Base-by-base conservation (phyloP, 129 eudicot genomes). In the Tagetes erecta region DNA sequence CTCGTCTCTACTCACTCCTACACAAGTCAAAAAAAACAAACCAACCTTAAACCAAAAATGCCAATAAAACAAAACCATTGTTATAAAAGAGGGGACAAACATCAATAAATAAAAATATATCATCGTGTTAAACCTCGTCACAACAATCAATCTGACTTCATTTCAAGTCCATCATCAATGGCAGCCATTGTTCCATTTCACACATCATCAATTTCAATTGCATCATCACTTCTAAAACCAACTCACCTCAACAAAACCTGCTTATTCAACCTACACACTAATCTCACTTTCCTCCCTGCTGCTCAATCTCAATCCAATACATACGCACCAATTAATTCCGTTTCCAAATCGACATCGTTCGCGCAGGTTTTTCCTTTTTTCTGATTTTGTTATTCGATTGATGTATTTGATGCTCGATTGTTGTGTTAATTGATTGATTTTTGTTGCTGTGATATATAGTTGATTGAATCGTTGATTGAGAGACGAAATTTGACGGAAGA, bases 381-480 rank as follows among this genome's bases (percentile, higher is more conserved):
- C 3, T 47, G 7, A 20, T 64, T 47, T 50, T 31, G 41, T 30
- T 9, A 8, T 1, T 63, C 37, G 57, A 58, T 67, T 71, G 67
- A 4, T 14, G 34, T n/a, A 64, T 20, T 67, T 71, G 72, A 5
- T 14, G 34, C n/a, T 70, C 12, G 52, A 49, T 44, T 45, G 34
- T 1, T 13, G 9, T 66, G 39, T 67, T 58, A 7, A 45, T 46
- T 55, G 71, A 1, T 68, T 20, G 13, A 44, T 47, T 74, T 51
- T 65, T 66, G 5, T 39, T 65, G 72, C 63, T 20, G 27, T 20
- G 27, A 20, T 20, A 0, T 73, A 27, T 77, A 88, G 94, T 72
- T 88, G 83, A 81, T 88, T 79, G 94, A 88, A 49, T 64, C 86
- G 51, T 74, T 88, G 83, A 85, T 88, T 81, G 78, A 68, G 33